These are phyloP conservation scores for Tulasnella sp. DNA, from an alignment of 768 basidiomycete genomes.

Conservation along the genomic window DNA sequence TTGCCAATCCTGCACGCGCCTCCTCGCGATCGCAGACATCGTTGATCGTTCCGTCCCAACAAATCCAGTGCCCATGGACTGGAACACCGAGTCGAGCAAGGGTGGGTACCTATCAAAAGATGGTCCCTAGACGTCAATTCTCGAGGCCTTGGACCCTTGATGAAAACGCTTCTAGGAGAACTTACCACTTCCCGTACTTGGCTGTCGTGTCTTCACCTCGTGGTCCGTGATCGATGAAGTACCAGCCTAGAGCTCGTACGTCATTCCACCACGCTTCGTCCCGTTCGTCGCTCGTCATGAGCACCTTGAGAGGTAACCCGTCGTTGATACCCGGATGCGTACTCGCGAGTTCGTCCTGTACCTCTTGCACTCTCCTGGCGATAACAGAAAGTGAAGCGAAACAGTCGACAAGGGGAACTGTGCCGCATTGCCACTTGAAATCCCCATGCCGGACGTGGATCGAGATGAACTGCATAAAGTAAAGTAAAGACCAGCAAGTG, in stretches of 20 bases:
- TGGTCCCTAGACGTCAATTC: too few species aligned
- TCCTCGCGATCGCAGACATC: constrained; percentile 53
- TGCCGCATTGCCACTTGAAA: not conserved
- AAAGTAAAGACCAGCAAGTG: not conserved
- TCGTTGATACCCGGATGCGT: constrained; percentile 13
- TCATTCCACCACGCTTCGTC: constrained; percentile 10
- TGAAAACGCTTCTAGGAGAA: too few species aligned
- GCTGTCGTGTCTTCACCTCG: too few species aligned
- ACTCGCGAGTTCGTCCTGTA: not conserved
- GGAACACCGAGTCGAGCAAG: constrained; percentile 60
- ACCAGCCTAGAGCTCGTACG: constrained; percentile 1
- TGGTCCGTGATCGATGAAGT: constrained; percentile 10
- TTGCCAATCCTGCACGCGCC: constrained; percentile 56
- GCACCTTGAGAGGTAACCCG: not conserved
- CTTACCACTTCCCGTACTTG: too few species aligned
- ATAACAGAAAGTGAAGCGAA: not conserved
- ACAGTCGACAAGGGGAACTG: not conserved
- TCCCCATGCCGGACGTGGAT: constrained; percentile 6
- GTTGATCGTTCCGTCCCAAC: constrained; percentile 63
- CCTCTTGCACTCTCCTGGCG: not conserved
- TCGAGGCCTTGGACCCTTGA: too few species aligned
- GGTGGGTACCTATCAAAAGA: constrained; percentile 51
- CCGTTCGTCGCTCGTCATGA: constrained; percentile 13
- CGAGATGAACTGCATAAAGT: not conserved
- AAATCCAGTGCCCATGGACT: constrained; percentile 54